These are phyloP conservation scores for Colletotrichum sp. DNA, from an alignment of 2,329 filamentous ascomycete genomes.

Conservation along the genomic window DNA sequence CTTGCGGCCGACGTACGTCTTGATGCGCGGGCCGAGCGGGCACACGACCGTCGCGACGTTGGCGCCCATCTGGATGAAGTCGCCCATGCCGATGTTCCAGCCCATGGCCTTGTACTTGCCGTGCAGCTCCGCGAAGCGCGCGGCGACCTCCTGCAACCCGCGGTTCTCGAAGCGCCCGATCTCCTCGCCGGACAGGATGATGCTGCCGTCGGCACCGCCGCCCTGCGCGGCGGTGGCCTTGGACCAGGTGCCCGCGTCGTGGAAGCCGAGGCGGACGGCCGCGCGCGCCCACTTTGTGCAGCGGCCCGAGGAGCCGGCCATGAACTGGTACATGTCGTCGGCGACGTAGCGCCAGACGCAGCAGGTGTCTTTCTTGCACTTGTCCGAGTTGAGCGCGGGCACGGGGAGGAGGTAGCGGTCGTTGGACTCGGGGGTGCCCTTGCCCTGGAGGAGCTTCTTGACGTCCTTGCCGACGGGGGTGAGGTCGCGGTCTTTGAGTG, in stretches of 20 bases:
- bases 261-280: constrained; percentile 53
- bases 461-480: constrained; percentile 22
- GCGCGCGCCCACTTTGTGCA: constrained; percentile 49
- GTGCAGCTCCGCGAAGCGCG: constrained; percentile 41
- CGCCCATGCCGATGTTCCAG: constrained; percentile 52
- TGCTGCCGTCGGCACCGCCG: constrained; percentile 51
- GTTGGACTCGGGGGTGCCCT: constrained; percentile 22
- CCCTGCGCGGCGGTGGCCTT: constrained; percentile 31
- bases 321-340: constrained; percentile 40
- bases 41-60: constrained; percentile 54
- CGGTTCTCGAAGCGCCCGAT: constrained; percentile 45
- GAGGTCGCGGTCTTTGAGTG: constrained; percentile 17
- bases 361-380: constrained; percentile 44
- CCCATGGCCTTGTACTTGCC: constrained; percentile 36
- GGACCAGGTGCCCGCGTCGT: constrained; percentile 52
- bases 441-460: constrained; percentile 21
- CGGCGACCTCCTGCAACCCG: constrained; percentile 50
- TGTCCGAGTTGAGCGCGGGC: constrained; percentile 28
- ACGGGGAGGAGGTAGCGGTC: constrained; percentile 22
- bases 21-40: constrained; percentile 50
- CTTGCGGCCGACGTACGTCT: constrained; percentile 55
- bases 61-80: constrained; percentile 59
- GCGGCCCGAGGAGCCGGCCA: constrained; percentile 40
- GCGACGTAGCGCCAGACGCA: constrained; percentile 50
- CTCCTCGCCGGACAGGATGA: constrained; percentile 44